Base-by-base conservation (phyloP, 2,329 filamentous ascomycete species). In the Tolypocladium paradoxum region DNA sequence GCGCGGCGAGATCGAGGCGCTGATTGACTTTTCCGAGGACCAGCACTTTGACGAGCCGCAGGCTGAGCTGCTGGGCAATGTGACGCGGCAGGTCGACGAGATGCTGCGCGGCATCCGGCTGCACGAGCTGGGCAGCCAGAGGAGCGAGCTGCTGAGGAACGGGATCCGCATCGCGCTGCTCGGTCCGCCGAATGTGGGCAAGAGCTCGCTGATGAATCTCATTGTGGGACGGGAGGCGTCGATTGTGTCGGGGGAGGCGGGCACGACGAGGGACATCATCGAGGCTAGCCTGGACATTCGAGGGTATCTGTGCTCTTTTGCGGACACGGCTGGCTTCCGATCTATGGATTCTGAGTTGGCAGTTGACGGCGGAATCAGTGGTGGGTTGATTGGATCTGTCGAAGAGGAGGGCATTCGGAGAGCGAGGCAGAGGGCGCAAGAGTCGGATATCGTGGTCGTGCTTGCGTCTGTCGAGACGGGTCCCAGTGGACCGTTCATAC, bases 11-110 rank as follows among this genome's bases (percentile, higher is more conserved):
- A 77, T 99, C 38, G 93, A 99, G 70, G 93, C 93, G 0, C 72
- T 99, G 60, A 97, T 99, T 56, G 93, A 99, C 69, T 99, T 99
- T 66, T 87, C 89, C 1, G 93, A 99, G 67, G 93, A 97, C 63
- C 92, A 99, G 70, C 88, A 97, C 71, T 95, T 99, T 63, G 91
- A 97, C 60, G 90, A 96, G 68, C 85, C 88, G 3, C 87, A 90
- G 0, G 72, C 77, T 0, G 79, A 87, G 53, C 75, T 97, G 24
- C 77, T 95, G 46, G 67, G 65, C 0, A 89, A 84, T 49, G 88
- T 96, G 33, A 78, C 82, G 1, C 60, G 59, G 0, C 83, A 90
- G 63, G 80, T 95, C 2, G 64, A 68, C 1, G 67, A 64, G 0
- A 79, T 97, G 53, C 73, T 83, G 52, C 64, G 67, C 33, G 77